phyloP scores from a whole-genome alignment of 345 rosid species.

The Eucalyptus regnans region DNA sequence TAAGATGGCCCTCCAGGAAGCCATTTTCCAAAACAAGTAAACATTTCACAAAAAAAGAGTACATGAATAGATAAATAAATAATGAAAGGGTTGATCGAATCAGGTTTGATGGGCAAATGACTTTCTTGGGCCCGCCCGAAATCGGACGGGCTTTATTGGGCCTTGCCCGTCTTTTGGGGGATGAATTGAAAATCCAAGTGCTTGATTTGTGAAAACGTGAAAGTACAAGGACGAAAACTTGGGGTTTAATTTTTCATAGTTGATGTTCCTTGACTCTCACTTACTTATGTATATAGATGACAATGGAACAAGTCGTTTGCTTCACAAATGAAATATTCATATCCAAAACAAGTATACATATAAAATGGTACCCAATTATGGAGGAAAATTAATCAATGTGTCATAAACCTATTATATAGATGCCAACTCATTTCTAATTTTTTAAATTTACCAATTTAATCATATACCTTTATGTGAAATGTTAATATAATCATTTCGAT shows the following conservation, averaged over 20 bases:
- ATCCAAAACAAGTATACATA: background rate
- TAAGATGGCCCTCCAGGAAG: background rate
- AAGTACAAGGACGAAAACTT: background rate
- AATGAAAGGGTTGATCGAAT: background rate
- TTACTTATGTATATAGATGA: background rate
- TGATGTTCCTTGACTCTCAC: background rate
- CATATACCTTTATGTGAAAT: background rate
- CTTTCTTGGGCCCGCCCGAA: background rate
- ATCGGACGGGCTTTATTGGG: background rate
- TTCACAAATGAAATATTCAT: background rate
- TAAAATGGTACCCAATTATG: background rate
- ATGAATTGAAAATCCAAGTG: background rate
- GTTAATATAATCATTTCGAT: fast-evolving
- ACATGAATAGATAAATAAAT: background rate
- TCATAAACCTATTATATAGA: background rate
- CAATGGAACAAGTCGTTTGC: background rate
- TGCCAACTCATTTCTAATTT: background rate
- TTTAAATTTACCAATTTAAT: background rate
- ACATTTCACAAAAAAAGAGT: background rate
- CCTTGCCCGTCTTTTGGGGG: background rate
- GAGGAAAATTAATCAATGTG: background rate
- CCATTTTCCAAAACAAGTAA: background rate
- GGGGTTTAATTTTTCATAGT: background rate
- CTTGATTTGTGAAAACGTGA: background rate
- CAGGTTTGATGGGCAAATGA: background rate